phyloP scores from a whole-genome alignment of 2,329 filamentous ascomycete genomes.

The Catunica adiposa region DNA sequence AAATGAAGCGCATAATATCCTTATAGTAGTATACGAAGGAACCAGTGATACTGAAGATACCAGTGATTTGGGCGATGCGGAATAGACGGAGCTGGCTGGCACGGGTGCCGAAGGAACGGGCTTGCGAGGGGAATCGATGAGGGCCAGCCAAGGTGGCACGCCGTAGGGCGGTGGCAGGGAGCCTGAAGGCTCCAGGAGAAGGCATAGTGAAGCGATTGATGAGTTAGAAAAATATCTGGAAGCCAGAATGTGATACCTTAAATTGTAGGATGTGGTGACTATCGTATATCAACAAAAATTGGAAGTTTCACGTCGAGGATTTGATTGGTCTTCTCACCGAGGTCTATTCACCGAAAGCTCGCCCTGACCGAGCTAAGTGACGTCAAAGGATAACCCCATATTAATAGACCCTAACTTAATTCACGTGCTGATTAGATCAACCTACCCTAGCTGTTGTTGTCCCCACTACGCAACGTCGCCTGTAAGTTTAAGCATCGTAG shows the following conservation, averaged over 20 bases:
- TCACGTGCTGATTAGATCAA: constrained; percentile 8
- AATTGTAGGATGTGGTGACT: neutral
- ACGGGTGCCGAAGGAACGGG: constrained; percentile 2
- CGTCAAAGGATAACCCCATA: neutral
- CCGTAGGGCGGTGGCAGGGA: constrained; percentile 8
- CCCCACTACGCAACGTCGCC: constrained; percentile 13
- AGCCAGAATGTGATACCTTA: neutral
- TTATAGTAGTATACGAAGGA: constrained; percentile 15
- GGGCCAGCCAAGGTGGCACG: constrained; percentile 1
- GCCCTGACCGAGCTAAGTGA: neutral
- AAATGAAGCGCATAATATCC: constrained; percentile 4
- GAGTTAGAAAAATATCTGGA: neutral
- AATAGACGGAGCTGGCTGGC: constrained; percentile 5
- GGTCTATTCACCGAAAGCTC: neutral
- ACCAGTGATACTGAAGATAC: constrained; percentile 13
- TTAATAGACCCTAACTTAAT: neutral
- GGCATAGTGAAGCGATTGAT: constrained; percentile 4
- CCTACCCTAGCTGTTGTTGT: neutral
- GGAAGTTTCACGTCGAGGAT: neutral
- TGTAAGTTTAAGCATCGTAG: constrained; percentile 4
- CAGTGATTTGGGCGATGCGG: constrained; percentile 5
- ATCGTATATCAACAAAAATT: neutral
- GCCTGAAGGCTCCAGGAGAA: constrained; percentile 3
- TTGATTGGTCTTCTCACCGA: neutral
- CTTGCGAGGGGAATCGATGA: neutral